Base-by-base conservation (phyloP, 768 basidiomycete genomes). In the Xerocomellus amylosporus region DNA sequence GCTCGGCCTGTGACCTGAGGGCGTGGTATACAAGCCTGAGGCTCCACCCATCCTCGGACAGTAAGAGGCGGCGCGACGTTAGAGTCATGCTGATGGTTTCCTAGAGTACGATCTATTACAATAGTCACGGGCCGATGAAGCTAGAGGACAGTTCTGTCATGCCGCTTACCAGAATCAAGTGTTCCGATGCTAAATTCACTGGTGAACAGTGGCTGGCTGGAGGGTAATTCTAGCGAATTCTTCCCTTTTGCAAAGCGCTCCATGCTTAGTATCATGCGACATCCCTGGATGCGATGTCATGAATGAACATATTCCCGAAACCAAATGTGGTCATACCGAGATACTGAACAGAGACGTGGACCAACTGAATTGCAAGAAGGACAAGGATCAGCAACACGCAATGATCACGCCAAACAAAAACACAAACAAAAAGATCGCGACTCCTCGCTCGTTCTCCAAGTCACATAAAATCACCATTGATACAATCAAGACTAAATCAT, bases 211-310 rank as follows among this genome's bases (percentile, higher is more conserved):
- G 17, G 6, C 9, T 26, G 42, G 10, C 5, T 9, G 6, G 20
- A 6, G 2, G 43, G 8, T 2, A 28, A 14, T 10, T 20, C 42
- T 8, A 5, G 14, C 5, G 31, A 8, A 17, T 17, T 26, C 24
- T 51, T 28, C 30, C 9, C 44, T 37, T 52, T 53, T 28, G 58
- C 52, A 13, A 71, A 57, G n/a, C 56, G 46, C 28, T 64, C 64
- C 62, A 63, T 67, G 37, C 56, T 60, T 4, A 63, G 24, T 40
- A 71, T 56, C 50, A 67, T 44, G n/a, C 42, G 53, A 51, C 69
- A 69, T 4, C 64, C 69, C 67, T 69, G 34, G 33, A 38, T 19
- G 7, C 1, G 24, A 38, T 28, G 24, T 43, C 12, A 37, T 30
- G 20, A 54, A 19, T 13, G 20, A 40, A 17, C 22, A 1, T 12